These are phyloP conservation scores for Agroathelia rolfsii DNA, from an alignment of 1,284 basidiomycete genomes.

Conservation along the genomic window DNA sequence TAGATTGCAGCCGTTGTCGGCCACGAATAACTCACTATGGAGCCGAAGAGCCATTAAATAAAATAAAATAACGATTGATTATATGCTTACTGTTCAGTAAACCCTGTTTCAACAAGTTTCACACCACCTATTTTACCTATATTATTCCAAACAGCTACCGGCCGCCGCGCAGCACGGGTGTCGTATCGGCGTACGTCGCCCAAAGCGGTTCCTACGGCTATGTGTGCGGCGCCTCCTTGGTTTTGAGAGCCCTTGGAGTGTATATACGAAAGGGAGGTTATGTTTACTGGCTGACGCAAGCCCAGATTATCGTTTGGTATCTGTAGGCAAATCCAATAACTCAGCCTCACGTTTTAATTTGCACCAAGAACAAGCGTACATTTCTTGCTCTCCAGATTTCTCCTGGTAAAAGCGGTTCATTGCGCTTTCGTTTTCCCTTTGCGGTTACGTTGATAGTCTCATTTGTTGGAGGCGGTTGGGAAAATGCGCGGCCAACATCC, in stretches of 20 bases:
- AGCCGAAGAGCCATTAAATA: slow-evolving; percentile 3
- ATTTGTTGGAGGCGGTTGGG: slow-evolving; percentile 14
- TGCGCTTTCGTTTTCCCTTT: slow-evolving; percentile 62
- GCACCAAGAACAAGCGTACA: slow-evolving; percentile 24
- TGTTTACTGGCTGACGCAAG: slow-evolving; percentile 75
- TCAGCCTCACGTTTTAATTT: neutral
- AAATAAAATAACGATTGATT: neutral
- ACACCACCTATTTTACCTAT: slow-evolving; percentile 63
- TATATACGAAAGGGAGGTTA: slow-evolving; percentile 57
- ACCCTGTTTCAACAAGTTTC: slow-evolving; percentile 48
- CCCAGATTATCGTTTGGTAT: slow-evolving; percentile 69
- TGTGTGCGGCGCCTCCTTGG: slow-evolving; percentile 32
- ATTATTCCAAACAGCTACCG: slow-evolving; percentile 57
- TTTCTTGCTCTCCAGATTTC: slow-evolving; percentile 79
- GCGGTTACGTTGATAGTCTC: slow-evolving; percentile 13
- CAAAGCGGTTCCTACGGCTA: slow-evolving; percentile 68
- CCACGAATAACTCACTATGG: slow-evolving; percentile 64
- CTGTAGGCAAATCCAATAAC: slow-evolving; percentile 24
- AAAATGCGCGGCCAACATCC: slow-evolving; percentile 66
- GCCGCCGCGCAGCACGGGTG: slow-evolving; percentile 61
- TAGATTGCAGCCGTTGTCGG: slow-evolving; percentile 63
- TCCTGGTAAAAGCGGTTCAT: slow-evolving; percentile 49
- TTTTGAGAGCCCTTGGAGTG: too few species aligned
- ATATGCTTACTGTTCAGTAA: slow-evolving; percentile 57
- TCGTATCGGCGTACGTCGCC: slow-evolving; percentile 79